Base-by-base conservation (phyloP, 2,329 filamentous ascomycete genomes). In the Exophiala viscosa region DNA sequence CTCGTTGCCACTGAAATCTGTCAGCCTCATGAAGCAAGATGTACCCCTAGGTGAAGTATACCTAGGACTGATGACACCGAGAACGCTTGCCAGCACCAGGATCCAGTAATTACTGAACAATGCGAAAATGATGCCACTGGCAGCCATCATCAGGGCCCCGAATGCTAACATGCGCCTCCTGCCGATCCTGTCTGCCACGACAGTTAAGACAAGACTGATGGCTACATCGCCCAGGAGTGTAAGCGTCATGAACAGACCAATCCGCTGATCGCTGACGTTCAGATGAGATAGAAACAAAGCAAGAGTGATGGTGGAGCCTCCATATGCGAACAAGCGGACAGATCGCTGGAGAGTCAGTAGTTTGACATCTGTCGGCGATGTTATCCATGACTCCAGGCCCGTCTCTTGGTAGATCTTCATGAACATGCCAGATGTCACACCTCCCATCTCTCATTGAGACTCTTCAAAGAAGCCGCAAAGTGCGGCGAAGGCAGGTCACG, bases 241-340 rank as follows among this genome's bases (percentile, higher is more conserved):
- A 38, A 85, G 67, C 1, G 79, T 83, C 81, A 85, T 84, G 60
- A 85, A 85, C 3, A 85, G 65, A 7, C 82, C 82, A 52, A 85
- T 85, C 15, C 72, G 75, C 20, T 76, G 70, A 63, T 85, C 81
- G 0, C 80, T 73, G 47, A 83, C 76, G 0, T 70, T 67, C 9
- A 85, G 67, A 17, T 76, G 74, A 7, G 78, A 75, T 48, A 85
- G 76, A 63, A 83, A 85, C 13, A 83, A 77, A 10, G 80, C 82
- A 41, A 86, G 72, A 44, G 84, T 79, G 34, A 86, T 72, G 0
- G 81, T 78, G 14, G 76, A 78, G 45, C 79, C 77, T 45, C 82
- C 82, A 58, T 83, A 84, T 15, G 82, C 81, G 58, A 85, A 80
- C 69, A 85, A 80, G 49, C 82, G 81, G 53, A 72, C 64, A 54